phyloP scores from a whole-genome alignment of 208 protist genomes.

The Endotrypanum monterogeii region DNA sequence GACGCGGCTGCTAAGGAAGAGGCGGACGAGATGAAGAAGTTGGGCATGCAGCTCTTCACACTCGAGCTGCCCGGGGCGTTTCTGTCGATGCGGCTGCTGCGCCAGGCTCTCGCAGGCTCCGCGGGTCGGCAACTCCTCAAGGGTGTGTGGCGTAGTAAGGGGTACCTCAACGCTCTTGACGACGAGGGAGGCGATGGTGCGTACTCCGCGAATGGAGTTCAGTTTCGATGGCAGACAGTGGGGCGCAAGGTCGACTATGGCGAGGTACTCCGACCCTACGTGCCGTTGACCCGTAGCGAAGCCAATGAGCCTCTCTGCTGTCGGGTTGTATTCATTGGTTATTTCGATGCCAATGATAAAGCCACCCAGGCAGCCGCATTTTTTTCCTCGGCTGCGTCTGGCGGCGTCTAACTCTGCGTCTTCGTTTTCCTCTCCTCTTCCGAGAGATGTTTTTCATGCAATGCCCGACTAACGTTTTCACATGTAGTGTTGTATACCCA shows the following conservation, averaged over 20 bases:
- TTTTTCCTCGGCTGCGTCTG: constrained; percentile 16
- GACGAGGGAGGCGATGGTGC: constrained; percentile 22
- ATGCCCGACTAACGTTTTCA: no score
- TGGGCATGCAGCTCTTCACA: constrained; percentile 36
- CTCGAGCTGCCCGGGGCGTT: constrained; percentile 2
- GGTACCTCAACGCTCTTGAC: constrained; percentile 48
- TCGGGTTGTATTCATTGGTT: constrained; percentile 44
- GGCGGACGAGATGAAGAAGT: constrained; percentile 32
- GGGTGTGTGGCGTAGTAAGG: constrained; percentile 61
- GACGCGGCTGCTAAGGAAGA: constrained; percentile 26
- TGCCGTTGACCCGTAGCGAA: constrained; percentile 14
- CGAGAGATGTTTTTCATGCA: no score
- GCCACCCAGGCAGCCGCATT: constrained; percentile 9
- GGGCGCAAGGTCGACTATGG: constrained; percentile 40
- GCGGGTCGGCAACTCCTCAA: constrained; percentile 24
- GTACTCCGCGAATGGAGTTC: not conserved
- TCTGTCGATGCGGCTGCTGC: constrained; percentile 11
- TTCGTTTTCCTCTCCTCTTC: not conserved
- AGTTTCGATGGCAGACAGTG: constrained; percentile 56
- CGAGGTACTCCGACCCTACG: constrained; percentile 40
- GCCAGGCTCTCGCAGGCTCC: constrained; percentile 6
- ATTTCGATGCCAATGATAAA: constrained; percentile 25
- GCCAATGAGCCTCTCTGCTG: constrained; percentile 5
- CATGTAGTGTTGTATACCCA: no score
- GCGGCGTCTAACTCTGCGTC: not conserved